Evolutionary conservation across 2,329 filamentous ascomycete species (phyloP).

Genomic region (Aurifilum marmelostoma): DNA sequence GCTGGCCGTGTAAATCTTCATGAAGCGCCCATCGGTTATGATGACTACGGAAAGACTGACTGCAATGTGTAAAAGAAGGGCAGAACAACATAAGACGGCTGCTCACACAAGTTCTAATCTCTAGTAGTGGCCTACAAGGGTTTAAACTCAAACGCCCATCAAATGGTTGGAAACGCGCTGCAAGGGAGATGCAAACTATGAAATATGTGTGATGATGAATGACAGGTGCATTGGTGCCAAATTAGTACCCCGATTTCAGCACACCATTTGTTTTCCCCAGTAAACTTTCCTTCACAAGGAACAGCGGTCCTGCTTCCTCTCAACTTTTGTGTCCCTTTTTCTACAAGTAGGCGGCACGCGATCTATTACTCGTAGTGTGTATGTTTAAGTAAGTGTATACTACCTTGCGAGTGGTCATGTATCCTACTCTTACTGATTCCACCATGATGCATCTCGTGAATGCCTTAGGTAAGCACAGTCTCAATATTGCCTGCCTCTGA

Average conservation of each 20-base stretch:
- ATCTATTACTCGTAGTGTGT: too few species aligned
- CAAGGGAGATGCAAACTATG: neutral
- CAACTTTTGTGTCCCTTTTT: neutral
- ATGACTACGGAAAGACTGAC: neutral
- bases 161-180: neutral
- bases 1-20: neutral
- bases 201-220: too few species aligned
- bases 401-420: neutral
- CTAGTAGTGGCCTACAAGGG: neutral
- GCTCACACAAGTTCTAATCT: neutral
- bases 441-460: neutral
- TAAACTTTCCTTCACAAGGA: neutral
- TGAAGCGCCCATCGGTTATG: neutral
- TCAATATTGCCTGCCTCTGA: neutral
- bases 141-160: neutral
- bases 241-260: too few species aligned
- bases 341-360: neutral
- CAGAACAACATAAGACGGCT: neutral
- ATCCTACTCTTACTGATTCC: neutral
- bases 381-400: neutral
- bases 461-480: neutral
- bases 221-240: neutral
- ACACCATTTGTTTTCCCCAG: too few species aligned
- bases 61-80: neutral
- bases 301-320: neutral